Base-by-base conservation (phyloP, 139 green algal genomes). In the Coelastrella sp. region DNA sequence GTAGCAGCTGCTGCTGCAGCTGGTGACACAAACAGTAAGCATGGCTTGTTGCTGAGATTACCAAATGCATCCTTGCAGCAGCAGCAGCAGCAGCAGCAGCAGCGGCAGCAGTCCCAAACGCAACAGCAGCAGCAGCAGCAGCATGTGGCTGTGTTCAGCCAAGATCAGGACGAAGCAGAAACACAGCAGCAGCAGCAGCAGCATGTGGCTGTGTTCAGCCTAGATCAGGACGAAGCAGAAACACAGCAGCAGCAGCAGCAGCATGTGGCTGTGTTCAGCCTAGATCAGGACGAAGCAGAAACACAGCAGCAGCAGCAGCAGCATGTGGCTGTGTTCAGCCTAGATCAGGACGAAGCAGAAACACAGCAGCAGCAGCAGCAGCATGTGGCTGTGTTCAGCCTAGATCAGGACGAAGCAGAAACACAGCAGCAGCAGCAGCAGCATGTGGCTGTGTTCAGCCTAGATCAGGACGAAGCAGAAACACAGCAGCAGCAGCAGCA, bases 121-220 rank as follows among this genome's bases (percentile, higher is more conserved):
- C 76, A 20, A 32, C 47, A 64, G 8, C 76, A 82, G 78, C 78
- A 71, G 58, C 79, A 47, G 58, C 79, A 73, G 79, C 79, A 85
- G 79, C 79, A 85, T 4, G 19, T 57, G 14, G 17, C 13, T 19
- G 57, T 74, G 79, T 13, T 11, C 4, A 5, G 6, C 17, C 58
- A 73, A 54, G 23, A 74, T 19, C 79, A 85, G 79, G 6, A 58
- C 7, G 57, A 66, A 10, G 79, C 7, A 57, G 79, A n/a, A n/a
- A n/a, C n/a, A n/a, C n/a, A n/a, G n/a, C n/a, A n/a, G n/a, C n/a
- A n/a, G n/a, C n/a, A n/a, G 80, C 80, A 85, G 80, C 80, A 73
- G 80, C 80, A 17, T 32, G 17, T 84, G 78, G 78, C 14, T 68
- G 78, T 68, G 16, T 22, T 22, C 68, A 76, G 68, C 68, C 8